phyloP scores from a whole-genome alignment of 345 rosid genomes.

The Populus deltoides region DNA sequence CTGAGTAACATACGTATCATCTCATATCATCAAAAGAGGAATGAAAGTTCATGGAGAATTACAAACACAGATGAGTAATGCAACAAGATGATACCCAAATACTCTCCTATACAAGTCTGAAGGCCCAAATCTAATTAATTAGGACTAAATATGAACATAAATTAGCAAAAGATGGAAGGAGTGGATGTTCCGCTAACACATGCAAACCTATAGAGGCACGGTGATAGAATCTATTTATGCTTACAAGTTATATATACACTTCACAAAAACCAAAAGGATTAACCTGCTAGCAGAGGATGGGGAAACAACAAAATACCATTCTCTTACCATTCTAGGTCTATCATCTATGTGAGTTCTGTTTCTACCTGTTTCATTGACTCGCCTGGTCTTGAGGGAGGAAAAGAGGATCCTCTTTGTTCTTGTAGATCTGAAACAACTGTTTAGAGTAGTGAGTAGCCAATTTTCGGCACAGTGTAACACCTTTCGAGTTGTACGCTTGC shows the following conservation, averaged over 20 bases:
- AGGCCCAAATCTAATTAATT: neutral
- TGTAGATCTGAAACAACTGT: conserved; percentile 67
- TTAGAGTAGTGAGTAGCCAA: conserved; percentile 56
- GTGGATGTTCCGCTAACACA: neutral
- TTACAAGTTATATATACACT: neutral
- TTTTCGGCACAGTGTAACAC: conserved; percentile 45
- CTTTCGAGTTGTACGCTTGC: conserved; percentile 31
- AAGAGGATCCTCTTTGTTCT: conserved; percentile 57
- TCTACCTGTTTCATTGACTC: neutral
- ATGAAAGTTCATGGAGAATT: neutral
- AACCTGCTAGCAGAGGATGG: neutral
- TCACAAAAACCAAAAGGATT: neutral
- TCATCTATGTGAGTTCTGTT: neutral
- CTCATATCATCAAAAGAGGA: neutral
- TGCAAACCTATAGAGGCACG: neutral
- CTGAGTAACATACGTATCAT: neutral
- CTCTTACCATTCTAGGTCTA: neutral
- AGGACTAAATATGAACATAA: neutral
- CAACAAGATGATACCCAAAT: neutral
- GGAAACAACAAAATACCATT: neutral
- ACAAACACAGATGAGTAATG: neutral
- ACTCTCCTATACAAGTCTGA: neutral
- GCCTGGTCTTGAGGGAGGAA: conserved; percentile 28
- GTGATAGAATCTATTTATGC: neutral
- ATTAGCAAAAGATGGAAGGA: neutral